Evolutionary conservation across 1,284 basidiomycete genomes (phyloP).

Genomic region (Somion occarium): DNA sequence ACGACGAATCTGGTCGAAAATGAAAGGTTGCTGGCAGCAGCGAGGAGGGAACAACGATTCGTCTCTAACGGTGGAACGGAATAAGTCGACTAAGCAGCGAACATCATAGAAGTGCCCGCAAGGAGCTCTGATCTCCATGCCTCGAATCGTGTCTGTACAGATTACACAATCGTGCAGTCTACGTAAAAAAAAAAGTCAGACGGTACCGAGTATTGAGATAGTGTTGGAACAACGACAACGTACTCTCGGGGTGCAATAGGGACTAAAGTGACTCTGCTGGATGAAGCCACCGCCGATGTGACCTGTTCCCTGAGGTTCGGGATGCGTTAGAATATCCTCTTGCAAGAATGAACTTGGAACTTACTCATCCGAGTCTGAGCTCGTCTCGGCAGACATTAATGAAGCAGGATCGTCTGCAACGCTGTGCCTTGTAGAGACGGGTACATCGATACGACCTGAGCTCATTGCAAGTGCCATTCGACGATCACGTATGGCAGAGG

Average conservation of each 20-base stretch:
- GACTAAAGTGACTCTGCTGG: background rate
- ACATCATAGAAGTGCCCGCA: conserved; percentile 36
- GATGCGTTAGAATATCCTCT: too few relatives aligned
- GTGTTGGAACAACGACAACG: background rate
- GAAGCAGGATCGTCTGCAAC: background rate
- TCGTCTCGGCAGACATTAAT: background rate
- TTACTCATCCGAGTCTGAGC: background rate
- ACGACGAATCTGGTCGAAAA: conserved; percentile 19
- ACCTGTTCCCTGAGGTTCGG: too few relatives aligned
- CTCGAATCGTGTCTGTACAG: conserved; percentile 26
- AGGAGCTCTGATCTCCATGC: conserved; percentile 23
- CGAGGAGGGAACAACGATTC: conserved; percentile 39
- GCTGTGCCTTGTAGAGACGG: background rate
- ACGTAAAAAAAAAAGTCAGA: background rate
- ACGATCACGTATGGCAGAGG: conserved; percentile 30
- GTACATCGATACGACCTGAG: conserved; percentile 12
- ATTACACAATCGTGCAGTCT: conserved; percentile 23
- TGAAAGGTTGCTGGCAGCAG: conserved; percentile 35
- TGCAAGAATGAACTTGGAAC: background rate
- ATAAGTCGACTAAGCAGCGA: conserved; percentile 33
- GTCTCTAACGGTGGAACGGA: conserved; percentile 32
- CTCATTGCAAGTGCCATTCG: conserved; percentile 30
- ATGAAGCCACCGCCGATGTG: too few relatives aligned
- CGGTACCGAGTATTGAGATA: background rate
- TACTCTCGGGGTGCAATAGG: background rate